Percentiles rank a stretch among this genome's conserved stretches.
Conservation (phyloP, 2,329 filamentous ascomycete genomes). For the Tolypocladium endophyticum region DNA sequence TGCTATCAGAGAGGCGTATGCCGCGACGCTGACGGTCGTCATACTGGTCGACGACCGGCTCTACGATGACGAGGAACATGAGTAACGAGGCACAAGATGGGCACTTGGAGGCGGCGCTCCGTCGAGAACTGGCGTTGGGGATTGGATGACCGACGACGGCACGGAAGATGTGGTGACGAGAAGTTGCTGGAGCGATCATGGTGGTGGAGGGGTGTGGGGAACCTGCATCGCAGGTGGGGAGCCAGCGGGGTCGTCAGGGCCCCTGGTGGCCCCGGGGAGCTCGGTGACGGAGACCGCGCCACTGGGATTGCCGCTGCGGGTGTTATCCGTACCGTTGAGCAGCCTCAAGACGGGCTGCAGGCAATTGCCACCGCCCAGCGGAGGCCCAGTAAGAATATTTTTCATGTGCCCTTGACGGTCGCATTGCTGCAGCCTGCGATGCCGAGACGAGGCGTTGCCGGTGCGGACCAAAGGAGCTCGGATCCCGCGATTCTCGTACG, state of each 20-base stretch:
- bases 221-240: not conserved
- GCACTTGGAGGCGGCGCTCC: not conserved
- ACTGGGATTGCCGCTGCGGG: not conserved
- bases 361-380: not conserved
- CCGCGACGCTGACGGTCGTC: slow-evolving; percentile 60
- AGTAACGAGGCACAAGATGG: not conserved
- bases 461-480: not conserved
- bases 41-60: slow-evolving; percentile 50
- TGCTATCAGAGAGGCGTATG: slow-evolving; percentile 65
- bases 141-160: not conserved
- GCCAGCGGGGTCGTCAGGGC: not conserved
- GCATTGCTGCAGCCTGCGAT: not conserved
- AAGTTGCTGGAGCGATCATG: not conserved
- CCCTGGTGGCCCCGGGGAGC: not conserved
- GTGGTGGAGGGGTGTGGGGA: not conserved
- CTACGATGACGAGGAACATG: slow-evolving; percentile 31
- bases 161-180: not conserved
- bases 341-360: not conserved
- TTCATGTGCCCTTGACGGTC: not conserved
- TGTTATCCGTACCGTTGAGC: not conserved
- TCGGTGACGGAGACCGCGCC: not conserved
- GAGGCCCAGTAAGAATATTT: not conserved
- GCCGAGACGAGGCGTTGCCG: not conserved
- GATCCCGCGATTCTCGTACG: not conserved
- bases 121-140: not conserved